Base-by-base conservation (phyloP, 2,329 filamentous ascomycete species). In the Lachnellula cervina region DNA sequence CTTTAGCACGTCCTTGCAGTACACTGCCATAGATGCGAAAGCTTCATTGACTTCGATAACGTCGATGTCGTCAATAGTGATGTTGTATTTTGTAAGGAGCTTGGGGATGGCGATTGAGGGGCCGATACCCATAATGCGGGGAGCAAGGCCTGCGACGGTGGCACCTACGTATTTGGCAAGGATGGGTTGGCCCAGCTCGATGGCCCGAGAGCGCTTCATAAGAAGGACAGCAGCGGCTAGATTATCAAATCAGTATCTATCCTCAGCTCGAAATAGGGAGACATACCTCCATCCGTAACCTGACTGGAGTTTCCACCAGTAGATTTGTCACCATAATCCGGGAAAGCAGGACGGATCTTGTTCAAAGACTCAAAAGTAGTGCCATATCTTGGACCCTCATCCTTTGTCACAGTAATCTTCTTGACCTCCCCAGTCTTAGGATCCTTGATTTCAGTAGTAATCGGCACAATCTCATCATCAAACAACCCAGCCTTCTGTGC, bases 21-120 rank as follows among this genome's bases (percentile, higher is more conserved):
- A 97, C 32, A 97, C 92, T 1, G 90, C 92, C 94, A 97, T 97
- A 51, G 89, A 94, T 21, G 92, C 93, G 68, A 99, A 99, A 1
- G 94, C 94, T 80, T 99, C 94, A 77, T 99, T 99, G 70, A 99
- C 76, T 80, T 97, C 94, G 65, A 93, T 80, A 37, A 97, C 81
- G 69, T 99, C 94, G 59, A 94, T 82, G 66, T 97, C 94, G 57
- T 87, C 82, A 52, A 96, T 77, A 23, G 80, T 82, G 59, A 99
- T 74, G 73, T 87, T 84, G 80, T 87, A 85, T 76, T 94, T 87
- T 69, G 75, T 74, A 46, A 99, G 82, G 32, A 99, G 84, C 82
- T 99, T 99, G 61, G 84, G 84, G 61, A 88, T 87, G 57, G 83
- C 84, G 37, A 87, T 73, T 44, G 84, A 84, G 37, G 89, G 89